phyloP scores from a whole-genome alignment of 768 basidiomycete genomes.

The Galerina sulciceps region DNA sequence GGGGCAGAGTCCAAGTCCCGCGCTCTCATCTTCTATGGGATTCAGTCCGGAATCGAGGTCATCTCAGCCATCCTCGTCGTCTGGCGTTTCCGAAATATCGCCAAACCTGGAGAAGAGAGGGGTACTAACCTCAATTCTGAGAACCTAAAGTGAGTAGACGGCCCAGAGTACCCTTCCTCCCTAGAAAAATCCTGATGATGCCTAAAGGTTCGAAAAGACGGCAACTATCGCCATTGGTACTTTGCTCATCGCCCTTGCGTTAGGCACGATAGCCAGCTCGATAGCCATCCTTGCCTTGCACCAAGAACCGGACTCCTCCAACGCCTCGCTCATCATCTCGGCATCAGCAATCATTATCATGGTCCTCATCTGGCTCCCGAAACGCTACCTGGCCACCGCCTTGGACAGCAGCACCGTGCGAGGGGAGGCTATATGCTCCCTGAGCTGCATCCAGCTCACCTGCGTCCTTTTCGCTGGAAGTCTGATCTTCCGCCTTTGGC shows the following conservation, averaged over 20 bases:
- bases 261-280: conserved; percentile 41
- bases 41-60: conserved; percentile 53
- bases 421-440: too few relatives aligned
- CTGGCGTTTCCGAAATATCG: conserved; percentile 44
- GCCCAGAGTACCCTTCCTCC: too few relatives aligned
- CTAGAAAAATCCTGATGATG: not conserved
- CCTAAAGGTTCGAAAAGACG: conserved; percentile 32
- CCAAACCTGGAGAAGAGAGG: conserved; percentile 37
- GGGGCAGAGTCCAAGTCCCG: conserved; percentile 47
- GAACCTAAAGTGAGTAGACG: conserved; percentile 26
- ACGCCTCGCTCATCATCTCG: conserved; percentile 46
- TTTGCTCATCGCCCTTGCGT: conserved; percentile 38
- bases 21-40: conserved; percentile 51
- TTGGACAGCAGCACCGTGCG: too few relatives aligned
- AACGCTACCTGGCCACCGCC: too few relatives aligned
- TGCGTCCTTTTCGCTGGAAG: too few relatives aligned
- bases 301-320: conserved; percentile 40
- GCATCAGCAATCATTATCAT: conserved; percentile 42
- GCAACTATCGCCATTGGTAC: conserved; percentile 38
- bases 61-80: conserved; percentile 46
- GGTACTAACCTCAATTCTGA: not conserved
- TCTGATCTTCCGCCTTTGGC: too few relatives aligned
- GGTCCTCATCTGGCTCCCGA: conserved; percentile 29
- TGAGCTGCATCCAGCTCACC: too few relatives aligned
- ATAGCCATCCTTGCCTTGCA: conserved; percentile 37